Evolutionary conservation across 441 rosid genomes (phyloP).

Genomic region (Brassica balearica): DNA sequence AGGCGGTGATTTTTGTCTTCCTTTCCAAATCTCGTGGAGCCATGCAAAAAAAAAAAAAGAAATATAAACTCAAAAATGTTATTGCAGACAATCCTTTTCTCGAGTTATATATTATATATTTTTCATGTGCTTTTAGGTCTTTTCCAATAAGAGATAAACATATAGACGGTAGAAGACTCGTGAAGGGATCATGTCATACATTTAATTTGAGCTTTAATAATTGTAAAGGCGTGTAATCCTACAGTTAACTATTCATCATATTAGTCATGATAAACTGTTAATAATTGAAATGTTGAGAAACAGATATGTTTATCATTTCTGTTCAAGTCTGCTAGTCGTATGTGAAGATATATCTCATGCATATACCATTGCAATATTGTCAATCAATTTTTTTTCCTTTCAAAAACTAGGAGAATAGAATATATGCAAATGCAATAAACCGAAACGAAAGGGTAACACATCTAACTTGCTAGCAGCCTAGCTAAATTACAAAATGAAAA

Average conservation of each 20-base stretch:
- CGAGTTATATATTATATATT: background rate
- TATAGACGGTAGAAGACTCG: background rate
- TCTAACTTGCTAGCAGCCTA: slow-evolving; percentile 1
- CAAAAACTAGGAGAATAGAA: background rate
- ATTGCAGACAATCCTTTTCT: slow-evolving; percentile 2
- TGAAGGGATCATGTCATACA: background rate
- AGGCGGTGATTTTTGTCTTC: background rate
- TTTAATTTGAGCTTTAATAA: background rate
- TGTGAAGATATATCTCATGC: background rate
- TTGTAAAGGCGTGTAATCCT: background rate
- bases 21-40: slow-evolving; percentile 21
- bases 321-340: background rate
- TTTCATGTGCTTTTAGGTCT: no score
- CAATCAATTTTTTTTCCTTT: background rate
- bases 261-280: background rate
- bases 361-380: background rate
- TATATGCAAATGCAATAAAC: background rate
- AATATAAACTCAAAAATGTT: slow-evolving; percentile 17
- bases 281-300: background rate
- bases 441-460: background rate
- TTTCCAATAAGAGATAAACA: no score
- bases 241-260: background rate
- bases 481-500: background rate
- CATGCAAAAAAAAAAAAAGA: background rate
- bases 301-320: background rate